Conservation (phyloP, 2,329 filamentous ascomycete species). For the Lasiodiplodia sp. region DNA sequence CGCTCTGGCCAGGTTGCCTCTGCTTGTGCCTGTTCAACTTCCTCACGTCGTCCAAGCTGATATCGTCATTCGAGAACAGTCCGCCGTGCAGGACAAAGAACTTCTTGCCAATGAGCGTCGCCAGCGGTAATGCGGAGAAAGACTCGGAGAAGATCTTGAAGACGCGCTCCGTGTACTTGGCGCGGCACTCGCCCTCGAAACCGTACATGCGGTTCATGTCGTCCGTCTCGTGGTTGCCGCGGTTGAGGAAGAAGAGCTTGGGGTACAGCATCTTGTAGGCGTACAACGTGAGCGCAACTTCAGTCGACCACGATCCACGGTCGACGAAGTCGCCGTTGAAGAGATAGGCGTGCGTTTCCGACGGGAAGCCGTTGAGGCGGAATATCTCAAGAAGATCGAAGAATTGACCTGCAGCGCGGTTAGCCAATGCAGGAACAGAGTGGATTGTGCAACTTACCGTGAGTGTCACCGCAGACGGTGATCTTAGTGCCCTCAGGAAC, state of each 20-base stretch:
- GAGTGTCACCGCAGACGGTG: constrained; percentile 96
- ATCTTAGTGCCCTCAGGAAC: constrained; percentile 79
- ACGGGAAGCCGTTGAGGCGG: constrained; percentile 83
- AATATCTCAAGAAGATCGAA: constrained; percentile 98
- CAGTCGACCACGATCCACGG: constrained; percentile 96
- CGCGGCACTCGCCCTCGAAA: constrained; percentile 97
- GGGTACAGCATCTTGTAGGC: constrained; percentile 97
- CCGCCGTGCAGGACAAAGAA: constrained; percentile 94
- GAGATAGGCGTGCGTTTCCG: constrained; percentile 87
- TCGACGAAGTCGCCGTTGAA: constrained; percentile 99
- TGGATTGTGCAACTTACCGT: constrained; percentile 67
- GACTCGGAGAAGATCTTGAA: constrained; percentile 99
- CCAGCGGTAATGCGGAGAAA: constrained; percentile 91
- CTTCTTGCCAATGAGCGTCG: constrained; percentile 88
- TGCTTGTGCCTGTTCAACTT: constrained; percentile 91
- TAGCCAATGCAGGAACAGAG: constrained; percentile 30
- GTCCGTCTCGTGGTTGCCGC: constrained; percentile 98
- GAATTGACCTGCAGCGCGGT: constrained; percentile 76
- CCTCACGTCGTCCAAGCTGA: constrained; percentile 90
- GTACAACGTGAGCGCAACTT: constrained; percentile 91
- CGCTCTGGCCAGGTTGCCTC: constrained; percentile 88
- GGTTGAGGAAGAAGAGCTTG: constrained; percentile 89
- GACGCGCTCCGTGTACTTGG: constrained; percentile 93
- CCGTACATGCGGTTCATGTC: constrained; percentile 99
- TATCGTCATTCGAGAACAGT: constrained; percentile 93